Base-by-base conservation (phyloP, 108 stramenopile species). In the Heterococcus sp. region DNA sequence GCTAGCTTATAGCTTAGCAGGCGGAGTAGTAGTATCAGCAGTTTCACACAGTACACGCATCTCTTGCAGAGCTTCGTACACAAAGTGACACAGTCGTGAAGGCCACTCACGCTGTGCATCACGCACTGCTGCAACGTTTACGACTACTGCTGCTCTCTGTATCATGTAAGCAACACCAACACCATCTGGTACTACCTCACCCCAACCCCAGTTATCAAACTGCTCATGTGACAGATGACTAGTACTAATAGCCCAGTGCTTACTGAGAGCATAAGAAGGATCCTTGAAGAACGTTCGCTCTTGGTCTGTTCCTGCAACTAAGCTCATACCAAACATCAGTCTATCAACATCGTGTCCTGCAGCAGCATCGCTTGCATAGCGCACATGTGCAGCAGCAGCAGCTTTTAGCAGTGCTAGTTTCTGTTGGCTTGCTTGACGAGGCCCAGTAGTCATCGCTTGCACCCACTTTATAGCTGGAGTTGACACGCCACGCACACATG, bases 161-260 rank as follows among this genome's bases (percentile, higher is more conserved):
- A 95, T 90, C 0, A 91, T 89, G 75, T 95, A 95, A 26, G 90
- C 91, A 40, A 94, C 79, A 21, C 94, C 94, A 11, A 95, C 90
- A 30, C 94, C 94, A 71, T 93, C 91, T 3, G 92, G 91, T 8
- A 93, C 90, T 30, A 95, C 94, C 77, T 95, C 93, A 21, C 94
- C 94, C 85, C 90, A 95, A 0, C 94, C 94, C 94, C 94, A 95
- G 72, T 88, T 88, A 37, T 92, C 91, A 73, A 95, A 91, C 29
- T 87, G 84, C 58, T 93, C 93, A 85, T 95, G 92, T 21, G 93
- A 93, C 69, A 95, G 84, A 66, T 94, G 91, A 74, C 92, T 92
- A 1, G 94, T 95, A 65, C 91, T 92, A 32, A 93, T 89, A 68
- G 93, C 82, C 94, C 94, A 95, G 67, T 88, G 91, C 86, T 94